These are phyloP conservation scores for Geotrichum klebahnii DNA, from an alignment of 1,139 yeast species.

Conservation along the genomic window DNA sequence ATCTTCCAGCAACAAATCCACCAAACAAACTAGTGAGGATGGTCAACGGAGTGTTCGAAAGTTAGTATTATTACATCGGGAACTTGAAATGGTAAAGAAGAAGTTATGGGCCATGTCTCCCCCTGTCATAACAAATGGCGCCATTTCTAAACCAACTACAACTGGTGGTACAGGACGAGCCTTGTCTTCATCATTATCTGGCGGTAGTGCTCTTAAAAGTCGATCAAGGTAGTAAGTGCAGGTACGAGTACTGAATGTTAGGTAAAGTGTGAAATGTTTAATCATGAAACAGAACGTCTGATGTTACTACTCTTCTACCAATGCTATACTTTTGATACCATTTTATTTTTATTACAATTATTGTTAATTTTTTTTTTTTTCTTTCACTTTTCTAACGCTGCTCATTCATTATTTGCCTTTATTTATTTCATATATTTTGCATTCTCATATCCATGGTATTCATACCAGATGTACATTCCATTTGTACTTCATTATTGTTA, in stretches of 20 bases:
- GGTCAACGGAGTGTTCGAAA: slow-evolving; percentile 25
- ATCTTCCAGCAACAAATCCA: no score
- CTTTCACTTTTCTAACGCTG: no score
- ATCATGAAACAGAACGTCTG: not conserved
- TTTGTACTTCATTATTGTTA: no score
- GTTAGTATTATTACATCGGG: slow-evolving; percentile 39
- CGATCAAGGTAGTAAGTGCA: not conserved
- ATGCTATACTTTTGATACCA: no score
- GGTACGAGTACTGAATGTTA: not conserved
- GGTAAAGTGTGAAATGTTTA: not conserved
- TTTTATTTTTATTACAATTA: no score
- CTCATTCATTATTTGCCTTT: no score
- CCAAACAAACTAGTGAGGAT: slow-evolving; percentile 6
- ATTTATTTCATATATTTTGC: no score
- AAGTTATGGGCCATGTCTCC: slow-evolving; percentile 36
- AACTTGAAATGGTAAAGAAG: slow-evolving; percentile 40
- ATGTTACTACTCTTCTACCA: not conserved
- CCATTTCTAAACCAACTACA: not conserved
- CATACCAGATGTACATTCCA: no score
- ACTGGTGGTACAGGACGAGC: not conserved
- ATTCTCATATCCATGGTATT: no score
- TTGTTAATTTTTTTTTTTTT: no score
- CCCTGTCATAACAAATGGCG: not conserved
- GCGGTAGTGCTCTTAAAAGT: not conserved
- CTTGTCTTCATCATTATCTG: not conserved